Evolutionary conservation across 495 filamentous ascomycete species (phyloP).

Genomic region (Penicillium robsamsonii): DNA sequence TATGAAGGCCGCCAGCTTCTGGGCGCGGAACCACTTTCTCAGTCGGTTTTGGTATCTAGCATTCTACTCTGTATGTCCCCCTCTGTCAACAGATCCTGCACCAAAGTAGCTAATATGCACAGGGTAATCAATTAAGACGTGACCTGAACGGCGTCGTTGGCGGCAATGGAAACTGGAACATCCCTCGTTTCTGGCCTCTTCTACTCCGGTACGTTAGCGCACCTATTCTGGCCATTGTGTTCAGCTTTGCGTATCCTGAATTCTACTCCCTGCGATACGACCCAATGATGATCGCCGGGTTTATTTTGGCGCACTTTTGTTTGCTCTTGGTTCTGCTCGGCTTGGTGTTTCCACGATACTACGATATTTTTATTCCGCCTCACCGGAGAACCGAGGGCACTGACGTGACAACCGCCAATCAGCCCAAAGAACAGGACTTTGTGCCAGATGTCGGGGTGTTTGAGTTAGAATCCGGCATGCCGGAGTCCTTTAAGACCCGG

Average conservation of each 20-base stretch:
- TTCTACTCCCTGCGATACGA: constrained; percentile 38
- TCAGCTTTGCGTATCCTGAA: constrained; percentile 41
- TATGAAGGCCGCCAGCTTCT: constrained; percentile 28
- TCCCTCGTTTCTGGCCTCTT: constrained; percentile 33
- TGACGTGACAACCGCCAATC: neutral
- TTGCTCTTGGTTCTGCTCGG: constrained; percentile 30
- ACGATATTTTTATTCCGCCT: constrained; percentile 35
- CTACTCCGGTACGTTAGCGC: constrained; percentile 40
- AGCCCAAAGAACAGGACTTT: constrained; percentile 2
- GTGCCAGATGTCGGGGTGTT: neutral
- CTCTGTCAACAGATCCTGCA: neutral
- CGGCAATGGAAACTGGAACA: constrained; percentile 37
- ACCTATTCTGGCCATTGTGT: constrained; percentile 39
- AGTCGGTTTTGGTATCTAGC: constrained; percentile 26
- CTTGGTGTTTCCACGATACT: constrained; percentile 36
- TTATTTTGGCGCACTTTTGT: constrained; percentile 33
- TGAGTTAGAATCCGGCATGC: neutral
- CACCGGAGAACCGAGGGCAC: constrained; percentile 28
- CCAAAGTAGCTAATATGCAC: neutral
- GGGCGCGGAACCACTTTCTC: constrained; percentile 25
- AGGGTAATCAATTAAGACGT: constrained; percentile 29
- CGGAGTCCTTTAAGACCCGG: neutral
- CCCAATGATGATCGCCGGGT: constrained; percentile 39
- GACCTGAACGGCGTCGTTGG: constrained; percentile 25
- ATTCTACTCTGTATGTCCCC: constrained; percentile 20